A percentile compares a stretch with the other conserved stretches of the same genome.
These are phyloP conservation scores for Brasilioporus rufonigricans DNA, from an alignment of 768 basidiomycete species.

Conservation along the genomic window DNA sequence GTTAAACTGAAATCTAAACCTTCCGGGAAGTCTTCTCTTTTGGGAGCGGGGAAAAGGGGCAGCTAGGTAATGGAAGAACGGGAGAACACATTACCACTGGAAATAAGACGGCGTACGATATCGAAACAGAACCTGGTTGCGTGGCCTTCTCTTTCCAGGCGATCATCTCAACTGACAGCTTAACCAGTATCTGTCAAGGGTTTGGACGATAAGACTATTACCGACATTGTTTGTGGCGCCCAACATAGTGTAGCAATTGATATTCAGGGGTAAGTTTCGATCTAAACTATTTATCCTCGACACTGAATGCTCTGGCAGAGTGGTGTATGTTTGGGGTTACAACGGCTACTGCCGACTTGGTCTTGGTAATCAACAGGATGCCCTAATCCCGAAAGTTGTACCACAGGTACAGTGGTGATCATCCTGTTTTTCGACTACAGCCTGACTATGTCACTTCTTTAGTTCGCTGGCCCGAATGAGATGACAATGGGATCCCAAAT, in stretches of 20 bases:
- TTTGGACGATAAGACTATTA: constrained; percentile 73
- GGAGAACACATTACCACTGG: constrained; percentile 89
- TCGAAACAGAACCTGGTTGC: constrained; percentile 66
- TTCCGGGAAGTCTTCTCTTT: constrained; percentile 69
- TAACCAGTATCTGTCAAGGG: constrained; percentile 68
- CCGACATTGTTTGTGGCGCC: constrained; percentile 80
- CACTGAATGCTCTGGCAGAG: constrained; percentile 37
- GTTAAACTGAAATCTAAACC: not conserved
- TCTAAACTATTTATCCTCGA: not conserved
- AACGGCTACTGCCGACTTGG: constrained; percentile 92
- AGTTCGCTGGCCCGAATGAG: constrained; percentile 76
- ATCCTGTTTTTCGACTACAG: not conserved
- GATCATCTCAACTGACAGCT: constrained; percentile 4
- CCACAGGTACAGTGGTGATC: constrained; percentile 54
- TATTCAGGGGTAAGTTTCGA: constrained; percentile 55
- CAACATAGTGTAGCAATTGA: constrained; percentile 87
- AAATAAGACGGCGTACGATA: constrained; percentile 81
- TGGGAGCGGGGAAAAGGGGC: constrained; percentile 91
- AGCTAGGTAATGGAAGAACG: constrained; percentile 88
- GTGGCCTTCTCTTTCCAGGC: constrained; percentile 16
- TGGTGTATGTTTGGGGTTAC: constrained; percentile 85
- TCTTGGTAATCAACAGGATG: constrained; percentile 81
- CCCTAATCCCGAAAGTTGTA: constrained; percentile 75
- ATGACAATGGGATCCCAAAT: constrained; percentile 60
- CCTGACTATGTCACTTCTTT: not conserved